Evolutionary conservation across 164 flowering plant genomes (phyloP), one percentile per base, ranked within the genome.

Genomic region (Buxus sempervirens): DNA sequence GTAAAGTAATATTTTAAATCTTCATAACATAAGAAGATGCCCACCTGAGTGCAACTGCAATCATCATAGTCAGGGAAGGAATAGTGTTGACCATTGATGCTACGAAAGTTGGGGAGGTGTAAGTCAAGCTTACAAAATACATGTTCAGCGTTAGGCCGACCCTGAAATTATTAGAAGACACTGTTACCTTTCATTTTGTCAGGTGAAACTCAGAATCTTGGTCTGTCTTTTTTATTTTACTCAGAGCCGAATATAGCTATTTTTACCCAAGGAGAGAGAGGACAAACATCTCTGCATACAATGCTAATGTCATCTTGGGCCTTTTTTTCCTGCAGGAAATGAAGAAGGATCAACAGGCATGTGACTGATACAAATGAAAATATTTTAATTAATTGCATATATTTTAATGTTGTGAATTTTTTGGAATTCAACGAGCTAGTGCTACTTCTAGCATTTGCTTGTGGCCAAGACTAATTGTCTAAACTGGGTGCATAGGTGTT

Each of bases 181-280:
- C 14, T 19, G n/a, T 63, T 38, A 60, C 22, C 1, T 38, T 56
- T 59, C 48, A n/a, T 18, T 66, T 19, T 19, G 23, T 42, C 27
- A 38, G 1, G 26, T 51, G 16, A 13, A 25, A 24, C 45, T 7
- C 7, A 28, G 14, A 9, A 12, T 16, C 58, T 38, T 15, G 38
- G 38, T 32, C 38, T 3, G 7, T 32, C 3, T 32, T 7, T 32
- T 32, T 3, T 32, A 3, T 32, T 32, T 3, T 32, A 32, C n/a
- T n/a, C n/a, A n/a, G n/a, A n/a, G n/a, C n/a, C n/a, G n/a, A n/a
- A n/a, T n/a, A n/a, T n/a, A n/a, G n/a, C n/a, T n/a, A n/a, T n/a
- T n/a, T 81, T 72, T 80, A 90, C 98, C 96, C 93, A 20, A 90
- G 69, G 41, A 93, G 85, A 14, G 97, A 86, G 58, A 88, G 89